These are phyloP conservation scores for Neonectria faginata DNA, from an alignment of 2,329 filamentous ascomycete genomes.

Conservation along the genomic window DNA sequence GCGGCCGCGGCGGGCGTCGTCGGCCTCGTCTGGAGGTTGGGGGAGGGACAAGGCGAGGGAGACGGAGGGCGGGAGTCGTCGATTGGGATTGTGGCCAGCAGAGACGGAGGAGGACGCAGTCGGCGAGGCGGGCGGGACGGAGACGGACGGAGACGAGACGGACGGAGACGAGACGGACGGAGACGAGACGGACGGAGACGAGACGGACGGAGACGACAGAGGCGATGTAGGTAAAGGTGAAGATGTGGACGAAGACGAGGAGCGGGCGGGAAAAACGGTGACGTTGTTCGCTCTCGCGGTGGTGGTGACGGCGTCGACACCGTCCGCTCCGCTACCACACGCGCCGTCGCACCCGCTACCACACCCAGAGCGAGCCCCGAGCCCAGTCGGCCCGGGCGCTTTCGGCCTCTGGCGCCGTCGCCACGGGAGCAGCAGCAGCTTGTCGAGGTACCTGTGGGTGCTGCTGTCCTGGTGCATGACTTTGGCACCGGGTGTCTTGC, in stretches of 20 bases:
- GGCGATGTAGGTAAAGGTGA: constrained; percentile 2
- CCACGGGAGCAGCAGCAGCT: constrained; percentile 27
- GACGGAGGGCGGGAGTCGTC: constrained; percentile 5
- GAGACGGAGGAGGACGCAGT: constrained; percentile 19
- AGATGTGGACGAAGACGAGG: constrained; percentile 18
- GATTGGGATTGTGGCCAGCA: constrained; percentile 18
- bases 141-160: constrained; percentile 21
- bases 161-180: too few species aligned
- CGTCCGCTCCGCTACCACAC: constrained; percentile 20
- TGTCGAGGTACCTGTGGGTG: constrained; percentile 26
- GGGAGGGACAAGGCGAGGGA: constrained; percentile 4
- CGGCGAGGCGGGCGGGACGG: constrained; percentile 22
- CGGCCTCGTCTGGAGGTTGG: constrained; percentile 16
- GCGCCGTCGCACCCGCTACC: background rate
- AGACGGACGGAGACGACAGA: constrained; percentile 26
- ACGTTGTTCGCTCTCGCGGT: constrained; percentile 35
- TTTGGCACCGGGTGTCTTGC: constrained; percentile 39
- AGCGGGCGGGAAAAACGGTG: constrained; percentile 38
- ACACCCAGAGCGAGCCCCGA: background rate
- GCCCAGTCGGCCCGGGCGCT: constrained; percentile 41
- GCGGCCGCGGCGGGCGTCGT: constrained; percentile 17
- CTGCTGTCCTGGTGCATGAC: constrained; percentile 28
- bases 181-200: constrained; percentile 24
- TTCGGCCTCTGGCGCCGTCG: constrained; percentile 44
- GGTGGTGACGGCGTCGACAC: constrained; percentile 40